A percentile compares a stretch with the other conserved stretches of the same genome.
Conservation (phyloP, 1,139 yeast genomes). For the Candida frijolesensis region DNA sequence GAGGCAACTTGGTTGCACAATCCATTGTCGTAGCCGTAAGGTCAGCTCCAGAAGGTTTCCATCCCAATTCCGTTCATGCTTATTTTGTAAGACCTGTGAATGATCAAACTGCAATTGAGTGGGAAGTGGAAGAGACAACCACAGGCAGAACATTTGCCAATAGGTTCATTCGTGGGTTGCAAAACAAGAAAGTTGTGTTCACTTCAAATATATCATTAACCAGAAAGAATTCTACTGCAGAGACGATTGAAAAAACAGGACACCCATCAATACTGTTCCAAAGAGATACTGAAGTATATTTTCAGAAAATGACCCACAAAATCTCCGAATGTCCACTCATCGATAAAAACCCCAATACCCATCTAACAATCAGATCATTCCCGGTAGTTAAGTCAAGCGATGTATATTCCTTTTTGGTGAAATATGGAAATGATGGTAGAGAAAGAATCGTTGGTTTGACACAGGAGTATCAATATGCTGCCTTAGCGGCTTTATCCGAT, state of each 20-base stretch:
- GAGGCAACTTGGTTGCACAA: conserved; percentile 39
- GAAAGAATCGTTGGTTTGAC: conserved; percentile 11
- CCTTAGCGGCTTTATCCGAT: conserved; percentile 64
- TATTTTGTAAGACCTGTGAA: conserved; percentile 30
- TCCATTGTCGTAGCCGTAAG: conserved; percentile 35
- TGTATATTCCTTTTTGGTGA: conserved; percentile 42
- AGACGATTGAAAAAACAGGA: conserved; percentile 15
- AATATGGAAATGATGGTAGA: conserved; percentile 33
- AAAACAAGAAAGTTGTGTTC: conserved; percentile 52
- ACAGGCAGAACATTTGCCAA: conserved; percentile 64
- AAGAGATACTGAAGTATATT: conserved; percentile 33
- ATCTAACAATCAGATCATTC: conserved; percentile 7
- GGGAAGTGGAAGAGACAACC: conserved; percentile 37
- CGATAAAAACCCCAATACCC: conserved; percentile 6
- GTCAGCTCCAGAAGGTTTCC: conserved; percentile 28
- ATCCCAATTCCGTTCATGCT: conserved; percentile 40
- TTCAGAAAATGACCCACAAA: conserved; percentile 12
- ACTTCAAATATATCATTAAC: conserved; percentile 56
- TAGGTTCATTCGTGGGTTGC: conserved; percentile 58
- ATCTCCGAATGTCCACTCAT: not conserved
- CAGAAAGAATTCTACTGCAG: conserved; percentile 27
- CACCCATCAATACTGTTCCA: conserved; percentile 37
- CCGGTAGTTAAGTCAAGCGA: conserved; percentile 18
- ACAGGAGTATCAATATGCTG: conserved; percentile 50
- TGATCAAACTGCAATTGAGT: conserved; percentile 25